Evolutionary conservation across 2,329 filamentous ascomycete species (phyloP).

Genomic region (Phialemoniopsis sp.): DNA sequence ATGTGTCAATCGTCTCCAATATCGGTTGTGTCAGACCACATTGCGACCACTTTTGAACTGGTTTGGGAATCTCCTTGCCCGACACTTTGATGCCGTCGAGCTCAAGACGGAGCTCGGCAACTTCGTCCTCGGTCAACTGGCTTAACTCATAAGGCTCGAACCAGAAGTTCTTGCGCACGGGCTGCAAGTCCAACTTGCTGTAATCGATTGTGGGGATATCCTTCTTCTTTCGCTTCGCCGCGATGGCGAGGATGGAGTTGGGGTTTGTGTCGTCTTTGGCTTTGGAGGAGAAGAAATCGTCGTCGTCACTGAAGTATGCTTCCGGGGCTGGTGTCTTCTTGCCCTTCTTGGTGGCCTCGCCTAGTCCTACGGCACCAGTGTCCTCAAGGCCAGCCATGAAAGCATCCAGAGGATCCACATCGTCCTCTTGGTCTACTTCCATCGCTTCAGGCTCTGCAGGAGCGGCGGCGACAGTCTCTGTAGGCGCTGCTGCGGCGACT

Average conservation of each 20-base stretch:
- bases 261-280: slow-evolving; percentile 42
- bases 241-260: slow-evolving; percentile 46
- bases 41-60: slow-evolving; percentile 94
- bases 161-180: slow-evolving; percentile 93
- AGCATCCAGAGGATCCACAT: slow-evolving; percentile 88
- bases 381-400: slow-evolving; percentile 77
- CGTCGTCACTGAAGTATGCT: slow-evolving; percentile 84
- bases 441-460: slow-evolving; percentile 36
- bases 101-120: slow-evolving; percentile 76
- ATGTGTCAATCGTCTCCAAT: slow-evolving; percentile 74
- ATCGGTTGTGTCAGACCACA: slow-evolving; percentile 86
- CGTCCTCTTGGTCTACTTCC: slow-evolving; percentile 62
- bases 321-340: slow-evolving; percentile 66
- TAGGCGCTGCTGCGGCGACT: slow-evolving; percentile 9
- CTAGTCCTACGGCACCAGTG: slow-evolving; percentile 38
- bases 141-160: slow-evolving; percentile 81
- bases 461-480: slow-evolving; percentile 3
- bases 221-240: slow-evolving; percentile 80
- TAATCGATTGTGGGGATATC: slow-evolving; percentile 89
- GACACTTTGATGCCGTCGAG: slow-evolving; percentile 94
- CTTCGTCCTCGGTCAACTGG: slow-evolving; percentile 79
- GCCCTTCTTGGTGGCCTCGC: slow-evolving; percentile 23
- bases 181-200: slow-evolving; percentile 76
- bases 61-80: slow-evolving; percentile 84
- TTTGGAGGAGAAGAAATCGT: slow-evolving; percentile 57